Percentiles rank a stretch among this genome's conserved stretches.
Evolutionary conservation across 164 flowering plant species (phyloP).

Genomic region (Echeveria elegans): DNA sequence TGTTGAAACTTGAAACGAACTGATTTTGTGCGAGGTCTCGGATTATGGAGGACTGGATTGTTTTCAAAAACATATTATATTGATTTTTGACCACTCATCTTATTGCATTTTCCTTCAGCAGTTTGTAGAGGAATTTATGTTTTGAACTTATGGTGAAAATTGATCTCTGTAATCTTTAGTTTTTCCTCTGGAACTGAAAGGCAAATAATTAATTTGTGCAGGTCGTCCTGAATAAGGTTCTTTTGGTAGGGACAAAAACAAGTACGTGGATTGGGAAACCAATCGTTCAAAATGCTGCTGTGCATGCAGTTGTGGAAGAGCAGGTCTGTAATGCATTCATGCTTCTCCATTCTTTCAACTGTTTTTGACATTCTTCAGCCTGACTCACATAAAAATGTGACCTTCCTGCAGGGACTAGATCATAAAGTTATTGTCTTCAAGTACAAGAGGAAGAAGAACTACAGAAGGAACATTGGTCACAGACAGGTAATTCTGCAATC

Average conservation of each 20-base stretch:
- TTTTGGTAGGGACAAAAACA: conserved; percentile 79
- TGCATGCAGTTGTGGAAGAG: conserved; percentile 94
- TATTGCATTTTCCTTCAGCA: no score
- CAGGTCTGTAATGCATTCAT: conserved; percentile 64
- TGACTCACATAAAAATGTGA: neutral
- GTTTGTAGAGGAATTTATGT: no score
- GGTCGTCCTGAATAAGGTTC: conserved; percentile 77
- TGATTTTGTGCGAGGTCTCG: no score
- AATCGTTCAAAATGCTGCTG: conserved; percentile 76
- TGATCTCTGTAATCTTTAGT: neutral
- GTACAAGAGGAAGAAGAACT: conserved; percentile 75
- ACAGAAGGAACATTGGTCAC: conserved; percentile 85
- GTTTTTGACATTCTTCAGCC: neutral
- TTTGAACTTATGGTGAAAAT: no score
- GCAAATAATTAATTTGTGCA: conserved; percentile 21
- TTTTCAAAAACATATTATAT: no score
- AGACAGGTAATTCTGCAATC: conserved; percentile 53
- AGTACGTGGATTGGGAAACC: conserved; percentile 78
- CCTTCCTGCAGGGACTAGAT: conserved; percentile 47
- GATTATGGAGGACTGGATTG: no score
- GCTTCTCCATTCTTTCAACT: conserved; percentile 1
- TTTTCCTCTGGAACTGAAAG: neutral
- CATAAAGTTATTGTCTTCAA: conserved; percentile 76
- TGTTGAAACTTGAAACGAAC: no score
- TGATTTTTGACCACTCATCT: no score